phyloP scores from a whole-genome alignment of 176 grass and related monocot genomes.

The Carex parvula region DNA sequence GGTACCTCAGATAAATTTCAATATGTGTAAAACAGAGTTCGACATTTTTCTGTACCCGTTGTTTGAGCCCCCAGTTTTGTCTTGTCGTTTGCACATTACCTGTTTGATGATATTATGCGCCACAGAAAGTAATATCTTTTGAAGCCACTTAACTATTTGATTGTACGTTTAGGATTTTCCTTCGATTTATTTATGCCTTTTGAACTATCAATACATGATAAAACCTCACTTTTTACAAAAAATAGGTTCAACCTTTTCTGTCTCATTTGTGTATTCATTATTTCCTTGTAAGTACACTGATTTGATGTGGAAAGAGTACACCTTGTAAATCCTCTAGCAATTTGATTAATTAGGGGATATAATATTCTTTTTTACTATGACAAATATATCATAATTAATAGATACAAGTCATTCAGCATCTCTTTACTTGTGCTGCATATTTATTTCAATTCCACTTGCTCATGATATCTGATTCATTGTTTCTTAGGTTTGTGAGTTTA shows the following conservation, averaged over 20 bases:
- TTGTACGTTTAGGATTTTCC: background rate
- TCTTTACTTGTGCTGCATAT: background rate
- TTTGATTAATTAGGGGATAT: background rate
- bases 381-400: background rate
- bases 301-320: background rate
- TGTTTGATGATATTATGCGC: conserved; percentile 46
- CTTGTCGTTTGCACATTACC: conserved; percentile 21
- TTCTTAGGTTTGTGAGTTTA: background rate
- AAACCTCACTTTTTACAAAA: background rate
- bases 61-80: background rate
- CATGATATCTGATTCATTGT: background rate
- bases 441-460: background rate
- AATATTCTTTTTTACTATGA: background rate
- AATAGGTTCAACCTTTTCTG: background rate
- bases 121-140: background rate
- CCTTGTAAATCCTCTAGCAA: background rate
- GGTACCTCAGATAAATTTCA: conserved; percentile 28
- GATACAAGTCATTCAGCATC: background rate
- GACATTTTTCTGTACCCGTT: background rate
- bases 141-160: background rate
- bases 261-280: background rate
- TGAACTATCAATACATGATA: background rate
- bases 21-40: background rate
- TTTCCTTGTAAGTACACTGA: background rate
- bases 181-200: background rate